These are phyloP conservation scores for Cytospora chrysosperma DNA, from an alignment of 2,329 filamentous ascomycete genomes.

Conservation along the genomic window DNA sequence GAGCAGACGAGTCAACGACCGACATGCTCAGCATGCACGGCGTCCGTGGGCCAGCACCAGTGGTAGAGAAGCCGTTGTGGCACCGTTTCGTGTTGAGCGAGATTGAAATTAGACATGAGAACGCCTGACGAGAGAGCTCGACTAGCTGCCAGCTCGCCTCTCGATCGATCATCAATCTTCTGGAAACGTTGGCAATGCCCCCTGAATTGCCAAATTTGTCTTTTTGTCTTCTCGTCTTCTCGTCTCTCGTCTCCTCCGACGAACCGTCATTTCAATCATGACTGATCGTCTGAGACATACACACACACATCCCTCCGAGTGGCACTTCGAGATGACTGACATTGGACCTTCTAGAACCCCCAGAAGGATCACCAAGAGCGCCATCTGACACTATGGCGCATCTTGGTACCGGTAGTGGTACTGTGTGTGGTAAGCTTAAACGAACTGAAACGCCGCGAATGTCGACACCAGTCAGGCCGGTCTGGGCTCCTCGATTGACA, in stretches of 20 bases:
- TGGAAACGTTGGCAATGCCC: background rate
- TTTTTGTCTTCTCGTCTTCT: background rate
- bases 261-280: background rate
- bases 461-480: conserved; percentile 5
- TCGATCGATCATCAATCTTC: background rate
- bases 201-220: background rate
- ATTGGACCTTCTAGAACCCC: background rate
- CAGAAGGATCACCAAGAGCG: background rate
- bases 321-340: background rate
- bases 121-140: background rate
- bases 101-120: background rate
- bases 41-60: too few species aligned
- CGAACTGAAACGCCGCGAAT: conserved; percentile 6
- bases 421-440: background rate
- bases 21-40: too few species aligned
- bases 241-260: background rate
- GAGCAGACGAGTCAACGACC: background rate
- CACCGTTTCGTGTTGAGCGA: background rate
- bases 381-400: background rate
- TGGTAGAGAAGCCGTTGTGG: background rate
- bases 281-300: background rate
- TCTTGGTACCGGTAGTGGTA: background rate
- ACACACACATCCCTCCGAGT: background rate
- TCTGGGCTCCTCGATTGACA: conserved; percentile 2
- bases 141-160: background rate